These are phyloP conservation scores for Citrus trifoliata DNA, from an alignment of 345 rosid species.

Conservation along the genomic window DNA sequence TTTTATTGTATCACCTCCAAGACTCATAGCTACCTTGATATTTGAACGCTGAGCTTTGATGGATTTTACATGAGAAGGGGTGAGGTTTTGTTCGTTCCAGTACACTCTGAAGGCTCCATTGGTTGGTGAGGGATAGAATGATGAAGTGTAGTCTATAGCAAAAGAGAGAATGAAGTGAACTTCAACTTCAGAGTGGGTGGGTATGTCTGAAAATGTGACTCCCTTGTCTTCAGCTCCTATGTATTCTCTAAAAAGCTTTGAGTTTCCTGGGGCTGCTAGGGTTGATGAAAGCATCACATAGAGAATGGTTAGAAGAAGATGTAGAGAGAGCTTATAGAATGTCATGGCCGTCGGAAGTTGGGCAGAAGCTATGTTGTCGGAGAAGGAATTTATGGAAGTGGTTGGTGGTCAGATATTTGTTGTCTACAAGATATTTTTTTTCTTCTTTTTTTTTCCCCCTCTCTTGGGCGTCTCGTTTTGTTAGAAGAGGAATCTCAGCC, in stretches of 20 bases:
- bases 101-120: constrained; percentile 42
- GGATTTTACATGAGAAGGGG: constrained; percentile 30
- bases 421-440: background rate
- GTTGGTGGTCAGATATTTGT: background rate
- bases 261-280: constrained; percentile 32
- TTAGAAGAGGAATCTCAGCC: background rate
- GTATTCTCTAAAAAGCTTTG: constrained; percentile 54
- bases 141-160: constrained; percentile 46
- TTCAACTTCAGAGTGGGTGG: constrained; percentile 34
- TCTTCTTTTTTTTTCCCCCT: background rate
- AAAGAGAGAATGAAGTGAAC: constrained; percentile 51
- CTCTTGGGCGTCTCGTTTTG: background rate
- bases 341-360: constrained; percentile 19
- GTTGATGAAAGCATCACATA: constrained; percentile 12
- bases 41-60: constrained; percentile 36
- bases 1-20: constrained; percentile 45
- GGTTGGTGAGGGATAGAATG: constrained; percentile 37
- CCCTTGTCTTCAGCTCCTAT: constrained; percentile 51
- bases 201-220: constrained; percentile 42
- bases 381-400: constrained; percentile 7
- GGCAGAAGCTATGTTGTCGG: background rate
- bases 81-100: constrained; percentile 42
- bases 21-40: constrained; percentile 56
- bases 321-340: constrained; percentile 3
- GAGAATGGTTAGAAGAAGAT: constrained; percentile 17